A percentile compares a stretch with the other conserved stretches of the same genome.
Conservation (phyloP, 2,329 filamentous ascomycete genomes). For the Intubia oerlemansii region DNA sequence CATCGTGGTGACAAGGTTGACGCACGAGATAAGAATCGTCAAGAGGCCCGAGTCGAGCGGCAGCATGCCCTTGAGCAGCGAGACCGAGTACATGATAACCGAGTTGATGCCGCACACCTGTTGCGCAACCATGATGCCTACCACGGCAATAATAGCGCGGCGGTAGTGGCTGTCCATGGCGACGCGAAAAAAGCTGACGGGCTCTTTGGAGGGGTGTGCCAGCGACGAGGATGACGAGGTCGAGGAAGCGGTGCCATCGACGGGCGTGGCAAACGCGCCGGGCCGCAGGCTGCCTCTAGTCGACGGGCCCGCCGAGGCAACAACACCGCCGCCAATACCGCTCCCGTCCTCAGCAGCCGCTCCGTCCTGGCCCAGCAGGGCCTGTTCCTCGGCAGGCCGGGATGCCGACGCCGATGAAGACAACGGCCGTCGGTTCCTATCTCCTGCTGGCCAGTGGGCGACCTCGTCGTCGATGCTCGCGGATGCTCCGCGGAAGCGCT, state of each 20-base stretch:
- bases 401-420: constrained; percentile 18
- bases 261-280: too few relatives aligned
- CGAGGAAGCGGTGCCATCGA: too few relatives aligned
- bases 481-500: constrained; percentile 50
- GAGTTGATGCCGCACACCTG: constrained; percentile 91
- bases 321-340: too few relatives aligned
- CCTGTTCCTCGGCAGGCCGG: constrained; percentile 38
- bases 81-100: constrained; percentile 96
- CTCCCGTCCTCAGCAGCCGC: background rate
- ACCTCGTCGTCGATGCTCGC: constrained; percentile 56
- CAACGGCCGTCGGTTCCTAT: too few relatives aligned
- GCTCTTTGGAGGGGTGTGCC: too few relatives aligned
- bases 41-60: constrained; percentile 64
- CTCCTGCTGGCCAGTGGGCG: constrained; percentile 35
- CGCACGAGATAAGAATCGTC: constrained; percentile 66
- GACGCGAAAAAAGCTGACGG: constrained; percentile 43
- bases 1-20: constrained; percentile 71
- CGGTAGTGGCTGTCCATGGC: constrained; percentile 45
- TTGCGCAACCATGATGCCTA: constrained; percentile 82
- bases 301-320: too few relatives aligned
- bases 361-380: constrained; percentile 42
- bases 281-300: too few relatives aligned
- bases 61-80: constrained; percentile 61
- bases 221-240: too few relatives aligned
- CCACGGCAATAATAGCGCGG: constrained; percentile 58